Evolutionary conservation across 1,139 yeast genomes (phyloP).

Genomic region (Geotrichum restrictum): DNA sequence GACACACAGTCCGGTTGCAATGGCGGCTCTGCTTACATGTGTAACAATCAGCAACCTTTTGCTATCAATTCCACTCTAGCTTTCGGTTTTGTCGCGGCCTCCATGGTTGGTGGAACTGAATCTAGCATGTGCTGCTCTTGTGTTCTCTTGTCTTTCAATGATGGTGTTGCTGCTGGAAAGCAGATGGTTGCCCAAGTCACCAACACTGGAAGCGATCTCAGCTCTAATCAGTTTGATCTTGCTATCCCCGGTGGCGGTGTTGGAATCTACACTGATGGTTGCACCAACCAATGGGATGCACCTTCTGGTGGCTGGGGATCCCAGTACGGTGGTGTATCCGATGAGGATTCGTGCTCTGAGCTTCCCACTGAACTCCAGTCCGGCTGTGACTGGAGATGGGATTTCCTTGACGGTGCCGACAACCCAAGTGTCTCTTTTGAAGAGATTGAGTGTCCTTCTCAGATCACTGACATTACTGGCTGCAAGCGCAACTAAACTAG

Average conservation of each 20-base stretch:
- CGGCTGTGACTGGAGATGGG: slow-evolving; percentile 25
- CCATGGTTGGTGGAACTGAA: slow-evolving; percentile 21
- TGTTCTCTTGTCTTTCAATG: slow-evolving; percentile 21
- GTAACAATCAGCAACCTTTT: slow-evolving; percentile 25
- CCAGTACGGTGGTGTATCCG: slow-evolving; percentile 23
- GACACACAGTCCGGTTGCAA: slow-evolving; percentile 20
- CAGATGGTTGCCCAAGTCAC: slow-evolving; percentile 24
- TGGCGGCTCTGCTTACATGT: slow-evolving; percentile 25
- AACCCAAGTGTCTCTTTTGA: slow-evolving; percentile 23
- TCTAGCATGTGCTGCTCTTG: slow-evolving; percentile 23
- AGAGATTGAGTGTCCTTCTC: slow-evolving; percentile 24
- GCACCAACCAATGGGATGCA: slow-evolving; percentile 21
- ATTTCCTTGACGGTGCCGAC: slow-evolving; percentile 21
- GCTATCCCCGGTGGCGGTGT: slow-evolving; percentile 26
- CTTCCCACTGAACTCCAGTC: slow-evolving; percentile 20
- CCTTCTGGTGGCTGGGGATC: slow-evolving; percentile 21
- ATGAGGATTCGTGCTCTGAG: slow-evolving; percentile 16
- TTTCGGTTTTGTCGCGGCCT: slow-evolving; percentile 25
- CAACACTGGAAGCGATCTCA: slow-evolving; percentile 24
- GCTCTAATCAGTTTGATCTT: slow-evolving; percentile 22
- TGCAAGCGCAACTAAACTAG: too few relatives aligned
- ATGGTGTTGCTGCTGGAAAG: slow-evolving; percentile 19
- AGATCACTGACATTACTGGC: slow-evolving; percentile 23
- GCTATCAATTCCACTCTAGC: slow-evolving; percentile 21
- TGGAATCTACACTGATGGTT: slow-evolving; percentile 22